phyloP scores from a whole-genome alignment of 2,329 filamentous ascomycete species.

The Sarocladiaceae sp. region DNA sequence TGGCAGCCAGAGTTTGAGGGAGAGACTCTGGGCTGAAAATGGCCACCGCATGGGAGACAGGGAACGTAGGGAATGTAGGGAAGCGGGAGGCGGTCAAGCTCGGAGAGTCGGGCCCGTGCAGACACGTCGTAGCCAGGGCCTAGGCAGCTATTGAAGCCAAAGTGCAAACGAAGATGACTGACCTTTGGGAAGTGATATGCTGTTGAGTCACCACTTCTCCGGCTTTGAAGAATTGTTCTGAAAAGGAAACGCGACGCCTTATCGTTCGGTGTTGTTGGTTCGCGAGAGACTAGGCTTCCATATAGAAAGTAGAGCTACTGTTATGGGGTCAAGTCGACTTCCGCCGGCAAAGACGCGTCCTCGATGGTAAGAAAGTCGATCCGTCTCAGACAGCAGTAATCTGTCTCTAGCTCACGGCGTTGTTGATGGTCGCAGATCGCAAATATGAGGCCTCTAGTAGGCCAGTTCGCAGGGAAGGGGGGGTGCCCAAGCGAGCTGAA shows the following conservation, averaged over 20 bases:
- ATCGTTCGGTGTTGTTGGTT: neutral
- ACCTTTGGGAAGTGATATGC: neutral
- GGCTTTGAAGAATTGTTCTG: neutral
- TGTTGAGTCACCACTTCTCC: conserved; percentile 1
- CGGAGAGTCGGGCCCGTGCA: neutral
- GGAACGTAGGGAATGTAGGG: neutral
- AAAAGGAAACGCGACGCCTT: neutral
- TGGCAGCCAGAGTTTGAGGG: conserved; percentile 7
- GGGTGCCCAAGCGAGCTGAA: conserved; percentile 9
- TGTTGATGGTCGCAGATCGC: neutral
- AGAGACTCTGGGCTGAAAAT: conserved; percentile 1
- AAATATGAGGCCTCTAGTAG: neutral
- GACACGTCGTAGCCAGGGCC: neutral
- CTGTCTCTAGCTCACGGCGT: neutral
- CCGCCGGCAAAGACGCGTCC: neutral
- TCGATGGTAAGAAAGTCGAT: neutral
- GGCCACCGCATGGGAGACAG: neutral
- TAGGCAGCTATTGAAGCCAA: conserved; percentile 4
- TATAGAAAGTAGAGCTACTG: too few species aligned
- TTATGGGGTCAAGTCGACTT: neutral
- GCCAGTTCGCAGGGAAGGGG: neutral
- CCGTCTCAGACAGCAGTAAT: neutral
- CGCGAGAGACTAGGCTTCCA: too few species aligned
- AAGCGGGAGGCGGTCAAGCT: conserved; percentile 2
- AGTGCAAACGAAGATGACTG: neutral